These are phyloP conservation scores for Pelargonium nanum DNA, from an alignment of 345 rosid species.

Conservation along the genomic window DNA sequence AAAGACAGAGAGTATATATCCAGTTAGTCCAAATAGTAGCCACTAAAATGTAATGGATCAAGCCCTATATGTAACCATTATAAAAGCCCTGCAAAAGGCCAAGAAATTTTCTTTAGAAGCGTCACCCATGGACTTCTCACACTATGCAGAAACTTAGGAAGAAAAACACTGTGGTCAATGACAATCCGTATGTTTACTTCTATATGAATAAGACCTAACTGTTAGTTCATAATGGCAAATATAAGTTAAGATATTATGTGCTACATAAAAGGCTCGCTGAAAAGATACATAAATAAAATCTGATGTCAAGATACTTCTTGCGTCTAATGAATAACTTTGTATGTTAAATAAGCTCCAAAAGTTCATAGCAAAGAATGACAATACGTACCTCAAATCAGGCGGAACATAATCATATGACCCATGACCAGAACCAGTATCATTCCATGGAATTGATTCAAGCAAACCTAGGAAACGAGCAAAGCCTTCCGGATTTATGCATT, in stretches of 20 bases:
- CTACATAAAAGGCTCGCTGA: neutral
- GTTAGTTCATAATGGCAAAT: neutral
- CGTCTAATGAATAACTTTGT: neutral
- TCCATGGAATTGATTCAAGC: conserved; percentile 78
- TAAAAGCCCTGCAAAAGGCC: no score
- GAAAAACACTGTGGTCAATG: no score
- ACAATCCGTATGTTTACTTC: no score
- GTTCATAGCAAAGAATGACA: conserved; percentile 4
- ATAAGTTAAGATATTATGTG: neutral
- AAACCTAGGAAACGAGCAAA: conserved; percentile 70
- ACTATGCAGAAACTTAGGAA: no score
- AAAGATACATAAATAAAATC: neutral
- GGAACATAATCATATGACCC: conserved; percentile 42
- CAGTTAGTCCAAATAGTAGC: no score
- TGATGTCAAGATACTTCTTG: neutral
- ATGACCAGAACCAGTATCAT: conserved; percentile 46
- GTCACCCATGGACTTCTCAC: no score
- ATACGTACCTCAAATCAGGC: conserved; percentile 53
- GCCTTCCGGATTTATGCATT: conserved; percentile 59
- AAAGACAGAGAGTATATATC: no score
- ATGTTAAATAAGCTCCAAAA: neutral
- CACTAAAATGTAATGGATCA: no score
- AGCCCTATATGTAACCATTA: no score
- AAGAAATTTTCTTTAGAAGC: no score
- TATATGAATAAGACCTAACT: neutral